Evolutionary conservation across 768 basidiomycete species (phyloP), one percentile per base, ranked within the genome.

Genomic region (Leccinum ochraceum): DNA sequence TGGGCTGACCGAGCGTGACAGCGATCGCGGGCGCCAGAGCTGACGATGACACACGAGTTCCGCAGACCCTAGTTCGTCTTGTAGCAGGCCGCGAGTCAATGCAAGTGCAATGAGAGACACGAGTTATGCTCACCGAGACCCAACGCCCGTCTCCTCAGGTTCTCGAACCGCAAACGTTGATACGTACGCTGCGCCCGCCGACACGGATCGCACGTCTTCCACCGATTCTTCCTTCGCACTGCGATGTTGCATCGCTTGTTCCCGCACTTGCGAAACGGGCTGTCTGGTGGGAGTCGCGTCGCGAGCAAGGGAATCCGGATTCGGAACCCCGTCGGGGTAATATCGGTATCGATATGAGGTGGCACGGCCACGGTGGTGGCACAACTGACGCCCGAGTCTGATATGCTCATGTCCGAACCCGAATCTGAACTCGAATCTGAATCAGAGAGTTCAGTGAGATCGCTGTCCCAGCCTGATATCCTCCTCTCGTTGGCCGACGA

Each of bases 181-280:
- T 77, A 78, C 34, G 69, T 57, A 6, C 79, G 71, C 26, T 72
- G 71, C 22, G 70, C 70, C n/a, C 70, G 62, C 14, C 80, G 76
- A 61, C 81, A 82, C 3, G 76, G 58, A 6, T 77, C 73, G 50
- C 81, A 83, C 9, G 71, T 75, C 63, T 82, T 81, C 79, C 78
- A 78, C 1, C 67, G 71, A 59, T 77, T 74, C 7, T 65, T 71
- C 20, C 54, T 54, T 2, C 74, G 67, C 28, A 82, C 63, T 6
- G 69, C 63, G 34, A 73, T 71, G 8, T 69, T 71, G 50, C 81
- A 82, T 53, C 68, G 60, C 44, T 67, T 66, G 57, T 72, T 73
- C 3, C 64, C 69, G 58, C 81, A 82, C 39, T 74, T 74, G 13
- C 49, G 66, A 22, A 56, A 42, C 4, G 5, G 7, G 10, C 22